These are phyloP conservation scores for Aspergillus homomorphus DNA, from an alignment of 495 filamentous ascomycete species.

Conservation along the genomic window DNA sequence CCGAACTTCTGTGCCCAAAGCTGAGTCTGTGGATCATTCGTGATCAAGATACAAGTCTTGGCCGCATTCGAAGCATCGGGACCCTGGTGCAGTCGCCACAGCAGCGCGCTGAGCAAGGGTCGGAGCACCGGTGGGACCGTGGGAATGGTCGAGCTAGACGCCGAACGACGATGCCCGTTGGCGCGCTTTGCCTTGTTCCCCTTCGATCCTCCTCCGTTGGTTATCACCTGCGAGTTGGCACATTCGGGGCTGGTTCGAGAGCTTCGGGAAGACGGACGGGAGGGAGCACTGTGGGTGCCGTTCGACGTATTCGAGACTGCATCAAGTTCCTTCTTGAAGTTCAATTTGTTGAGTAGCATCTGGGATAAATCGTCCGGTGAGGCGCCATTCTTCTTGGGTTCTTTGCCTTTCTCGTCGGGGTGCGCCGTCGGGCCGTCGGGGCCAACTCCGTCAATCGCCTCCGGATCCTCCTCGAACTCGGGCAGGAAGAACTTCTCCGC, in stretches of 20 bases:
- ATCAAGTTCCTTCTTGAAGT: constrained; percentile 48
- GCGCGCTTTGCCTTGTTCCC: constrained; percentile 22
- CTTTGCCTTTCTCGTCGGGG: constrained; percentile 12
- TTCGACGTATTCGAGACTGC: constrained; percentile 48
- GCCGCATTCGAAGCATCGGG: constrained; percentile 39
- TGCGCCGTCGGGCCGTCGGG: constrained; percentile 18
- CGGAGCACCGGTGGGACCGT: constrained; percentile 45
- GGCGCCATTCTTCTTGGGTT: constrained; percentile 17
- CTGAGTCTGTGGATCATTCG: constrained; percentile 55
- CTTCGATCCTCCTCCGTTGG: constrained; percentile 26
- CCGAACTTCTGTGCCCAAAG: constrained; percentile 59
- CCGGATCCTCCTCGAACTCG: constrained; percentile 49
- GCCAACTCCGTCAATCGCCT: constrained; percentile 22
- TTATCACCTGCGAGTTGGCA: constrained; percentile 29
- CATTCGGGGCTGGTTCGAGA: constrained; percentile 51
- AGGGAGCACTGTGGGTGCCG: constrained; percentile 44
- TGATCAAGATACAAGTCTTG: constrained; percentile 52
- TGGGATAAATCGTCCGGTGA: constrained; percentile 44
- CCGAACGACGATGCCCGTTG: constrained; percentile 36
- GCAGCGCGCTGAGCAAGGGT: constrained; percentile 58
- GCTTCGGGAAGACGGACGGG: constrained; percentile 49
- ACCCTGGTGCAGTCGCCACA: constrained; percentile 57
- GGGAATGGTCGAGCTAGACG: constrained; percentile 35
- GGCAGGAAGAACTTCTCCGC: constrained; percentile 59
- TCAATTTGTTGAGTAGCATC: constrained; percentile 51